Evolutionary conservation across 2,329 filamentous ascomycete species (phyloP).

Genomic region (Aspergillus unguis): DNA sequence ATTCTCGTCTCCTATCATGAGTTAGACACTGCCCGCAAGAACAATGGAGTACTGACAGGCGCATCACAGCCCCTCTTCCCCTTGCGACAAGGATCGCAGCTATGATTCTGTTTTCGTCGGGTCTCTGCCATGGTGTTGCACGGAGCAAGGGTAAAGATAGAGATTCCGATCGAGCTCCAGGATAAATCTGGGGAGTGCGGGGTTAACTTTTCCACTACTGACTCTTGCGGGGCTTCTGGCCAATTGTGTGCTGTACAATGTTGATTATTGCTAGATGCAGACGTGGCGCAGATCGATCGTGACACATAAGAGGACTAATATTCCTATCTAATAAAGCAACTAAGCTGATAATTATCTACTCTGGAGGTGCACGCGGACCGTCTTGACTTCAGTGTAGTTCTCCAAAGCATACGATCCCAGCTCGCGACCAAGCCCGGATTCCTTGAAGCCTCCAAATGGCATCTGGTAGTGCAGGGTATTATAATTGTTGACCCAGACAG

Average conservation of each 20-base stretch:
- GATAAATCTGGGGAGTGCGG: too few species aligned
- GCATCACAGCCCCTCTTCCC: conserved; percentile 9
- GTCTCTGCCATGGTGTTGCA: background rate
- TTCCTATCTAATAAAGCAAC: too few species aligned
- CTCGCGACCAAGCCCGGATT: conserved; percentile 43
- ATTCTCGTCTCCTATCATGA: background rate
- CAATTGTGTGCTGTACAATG: too few species aligned
- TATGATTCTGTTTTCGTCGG: conserved; percentile 8
- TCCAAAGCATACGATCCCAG: conserved; percentile 42
- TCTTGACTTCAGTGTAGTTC: conserved; percentile 45
- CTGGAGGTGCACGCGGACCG: conserved; percentile 22
- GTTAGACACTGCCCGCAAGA: background rate
- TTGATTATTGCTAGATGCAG: too few species aligned
- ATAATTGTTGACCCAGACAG: conserved; percentile 66
- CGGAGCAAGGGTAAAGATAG: background rate
- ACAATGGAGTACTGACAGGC: background rate
- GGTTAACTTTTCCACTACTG: too few species aligned
- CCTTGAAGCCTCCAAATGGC: conserved; percentile 39
- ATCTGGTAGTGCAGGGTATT: conserved; percentile 58
- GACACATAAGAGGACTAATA: too few species aligned
- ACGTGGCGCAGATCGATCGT: too few species aligned
- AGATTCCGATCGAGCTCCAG: background rate
- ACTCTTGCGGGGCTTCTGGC: too few species aligned
- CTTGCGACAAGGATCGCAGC: conserved; percentile 11
- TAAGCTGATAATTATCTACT: background rate